phyloP scores from a whole-genome alignment of 371 early-diverging fungal genomes.

The Mortierella sp. region DNA sequence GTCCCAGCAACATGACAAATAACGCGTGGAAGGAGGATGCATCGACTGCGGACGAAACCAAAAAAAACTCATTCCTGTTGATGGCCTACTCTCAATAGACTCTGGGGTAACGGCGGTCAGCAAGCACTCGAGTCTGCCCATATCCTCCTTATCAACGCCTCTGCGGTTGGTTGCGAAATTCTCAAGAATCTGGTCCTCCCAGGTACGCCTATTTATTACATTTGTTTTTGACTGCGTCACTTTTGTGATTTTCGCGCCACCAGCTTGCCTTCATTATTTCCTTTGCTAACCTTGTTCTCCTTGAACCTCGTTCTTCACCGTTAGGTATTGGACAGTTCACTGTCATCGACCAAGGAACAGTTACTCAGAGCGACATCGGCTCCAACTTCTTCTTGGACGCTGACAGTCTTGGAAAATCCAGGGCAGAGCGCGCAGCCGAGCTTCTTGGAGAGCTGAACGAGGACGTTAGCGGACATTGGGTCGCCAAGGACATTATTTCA shows the following conservation, averaged over 20 bases:
- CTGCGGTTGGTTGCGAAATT: slow-evolving; percentile 89
- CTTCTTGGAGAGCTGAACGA: slow-evolving; percentile 90
- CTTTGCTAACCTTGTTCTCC: background rate
- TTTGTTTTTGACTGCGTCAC: background rate
- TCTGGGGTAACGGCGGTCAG: slow-evolving; percentile 96
- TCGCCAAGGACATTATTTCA: slow-evolving; percentile 41
- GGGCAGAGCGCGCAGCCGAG: slow-evolving; percentile 74
- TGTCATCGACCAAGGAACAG: slow-evolving; percentile 79
- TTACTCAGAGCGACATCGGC: slow-evolving; percentile 77
- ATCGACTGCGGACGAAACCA: slow-evolving; percentile 33
- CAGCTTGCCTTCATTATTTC: background rate
- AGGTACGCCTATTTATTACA: slow-evolving; percentile 66
- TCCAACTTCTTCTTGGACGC: slow-evolving; percentile 92
- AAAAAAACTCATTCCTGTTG: background rate
- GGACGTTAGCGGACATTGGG: slow-evolving; percentile 77
- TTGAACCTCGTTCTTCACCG: background rate
- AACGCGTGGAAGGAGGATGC: background rate
- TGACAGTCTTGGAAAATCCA: slow-evolving; percentile 71
- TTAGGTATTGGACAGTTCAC: slow-evolving; percentile 91
- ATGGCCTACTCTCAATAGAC: slow-evolving; percentile 60
- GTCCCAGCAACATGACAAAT: background rate
- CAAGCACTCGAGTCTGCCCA: slow-evolving; percentile 85
- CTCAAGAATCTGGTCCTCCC: slow-evolving; percentile 96
- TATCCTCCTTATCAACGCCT: slow-evolving; percentile 87
- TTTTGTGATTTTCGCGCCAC: background rate